phyloP scores from a whole-genome alignment of 1,284 basidiomycete species.

The Austroboletus novae-zelandiae region DNA sequence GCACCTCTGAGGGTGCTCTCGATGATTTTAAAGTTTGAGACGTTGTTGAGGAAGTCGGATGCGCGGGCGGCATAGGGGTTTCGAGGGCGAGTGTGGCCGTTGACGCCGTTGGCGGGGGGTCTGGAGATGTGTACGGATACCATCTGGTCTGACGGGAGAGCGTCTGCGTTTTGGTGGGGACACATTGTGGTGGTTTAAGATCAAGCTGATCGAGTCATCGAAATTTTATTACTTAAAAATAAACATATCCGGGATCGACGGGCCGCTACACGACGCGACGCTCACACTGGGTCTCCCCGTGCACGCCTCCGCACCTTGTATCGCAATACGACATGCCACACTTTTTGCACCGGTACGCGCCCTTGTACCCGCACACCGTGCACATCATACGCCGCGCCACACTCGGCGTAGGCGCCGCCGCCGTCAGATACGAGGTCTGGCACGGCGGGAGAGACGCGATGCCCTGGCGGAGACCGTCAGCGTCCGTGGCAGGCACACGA shows the following conservation, averaged over 20 bases:
- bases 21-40: constrained; percentile 95
- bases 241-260: no score
- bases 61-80: constrained; percentile 90
- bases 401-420: constrained; percentile 43
- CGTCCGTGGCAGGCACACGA: background rate
- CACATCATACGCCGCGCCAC: constrained; percentile 57
- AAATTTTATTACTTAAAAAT: background rate
- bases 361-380: constrained; percentile 70
- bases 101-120: background rate
- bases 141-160: constrained; percentile 20
- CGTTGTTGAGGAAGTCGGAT: constrained; percentile 88
- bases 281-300: constrained; percentile 64
- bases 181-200: constrained; percentile 14
- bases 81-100: constrained; percentile 30
- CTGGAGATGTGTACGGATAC: constrained; percentile 16
- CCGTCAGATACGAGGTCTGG: constrained; percentile 59
- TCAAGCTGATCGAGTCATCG: constrained; percentile 1
- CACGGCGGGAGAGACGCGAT: constrained; percentile 52
- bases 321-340: constrained; percentile 62
- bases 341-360: constrained; percentile 56
- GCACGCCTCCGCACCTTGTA: constrained; percentile 51
- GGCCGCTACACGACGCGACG: constrained; percentile 43
- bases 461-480: constrained; percentile 40
- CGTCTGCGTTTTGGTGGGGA: constrained; percentile 14
- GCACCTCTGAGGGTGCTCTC: constrained; percentile 92